A percentile compares a stretch with the other conserved stretches of the same genome.
Conservation (phyloP, 805 yeast species). For the Cyberlindnera mrakii region DNA sequence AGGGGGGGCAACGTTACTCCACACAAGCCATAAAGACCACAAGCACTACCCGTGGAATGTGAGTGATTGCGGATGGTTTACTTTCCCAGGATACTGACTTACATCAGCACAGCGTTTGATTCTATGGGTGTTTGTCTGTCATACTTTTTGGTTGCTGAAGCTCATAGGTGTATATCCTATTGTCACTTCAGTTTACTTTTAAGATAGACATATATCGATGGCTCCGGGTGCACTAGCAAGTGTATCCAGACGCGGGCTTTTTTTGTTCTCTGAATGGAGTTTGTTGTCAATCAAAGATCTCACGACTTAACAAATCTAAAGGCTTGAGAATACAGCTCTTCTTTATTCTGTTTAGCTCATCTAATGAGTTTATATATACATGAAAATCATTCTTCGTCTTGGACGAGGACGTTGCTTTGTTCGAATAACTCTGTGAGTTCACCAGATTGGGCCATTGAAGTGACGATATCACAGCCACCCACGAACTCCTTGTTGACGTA, state of each 20-base stretch:
- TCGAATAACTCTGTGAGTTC: slow-evolving; percentile 84
- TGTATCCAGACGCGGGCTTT: not conserved
- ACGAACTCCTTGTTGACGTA: slow-evolving; percentile 87
- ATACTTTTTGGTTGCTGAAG: slow-evolving; percentile 2
- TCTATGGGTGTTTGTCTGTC: not conserved
- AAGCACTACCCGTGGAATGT: too few relatives aligned
- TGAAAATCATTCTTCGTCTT: slow-evolving; percentile 46
- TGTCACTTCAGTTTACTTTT: slow-evolving; percentile 2
- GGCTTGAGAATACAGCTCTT: slow-evolving; percentile 32
- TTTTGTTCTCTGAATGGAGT: slow-evolving; percentile 31
- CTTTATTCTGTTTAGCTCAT: not conserved
- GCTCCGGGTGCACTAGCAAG: not conserved
- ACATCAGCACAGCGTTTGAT: not conserved
- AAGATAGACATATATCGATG: slow-evolving; percentile 2
- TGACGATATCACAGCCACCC: slow-evolving; percentile 96
- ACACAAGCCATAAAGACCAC: too few relatives aligned
- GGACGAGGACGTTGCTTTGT: slow-evolving; percentile 68
- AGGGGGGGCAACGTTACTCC: too few relatives aligned
- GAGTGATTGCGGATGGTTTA: too few relatives aligned
- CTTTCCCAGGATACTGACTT: too few relatives aligned
- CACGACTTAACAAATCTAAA: slow-evolving; percentile 32
- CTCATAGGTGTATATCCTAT: not conserved
- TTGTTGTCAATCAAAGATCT: slow-evolving; percentile 21
- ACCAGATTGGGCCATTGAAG: slow-evolving; percentile 87
- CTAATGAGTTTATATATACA: not conserved